These are phyloP conservation scores for Saccharum officinarum DNA, from an alignment of 176 grass and related monocot genomes.

Conservation along the genomic window DNA sequence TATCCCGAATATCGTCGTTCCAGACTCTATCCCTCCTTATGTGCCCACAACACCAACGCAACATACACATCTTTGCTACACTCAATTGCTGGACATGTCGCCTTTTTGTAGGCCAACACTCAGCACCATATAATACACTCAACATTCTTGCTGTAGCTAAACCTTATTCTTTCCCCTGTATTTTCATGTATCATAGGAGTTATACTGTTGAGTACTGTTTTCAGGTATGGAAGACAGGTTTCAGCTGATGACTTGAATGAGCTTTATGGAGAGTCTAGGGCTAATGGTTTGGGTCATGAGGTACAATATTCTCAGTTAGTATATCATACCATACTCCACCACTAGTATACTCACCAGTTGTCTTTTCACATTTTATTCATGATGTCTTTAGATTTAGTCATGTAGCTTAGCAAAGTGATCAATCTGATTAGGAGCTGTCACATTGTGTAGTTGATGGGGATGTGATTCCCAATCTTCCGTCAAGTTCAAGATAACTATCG, in stretches of 20 bases:
- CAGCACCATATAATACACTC: no score
- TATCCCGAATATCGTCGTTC: no score
- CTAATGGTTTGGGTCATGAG: slow-evolving; percentile 85
- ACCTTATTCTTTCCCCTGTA: background rate
- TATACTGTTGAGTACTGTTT: slow-evolving; percentile 30
- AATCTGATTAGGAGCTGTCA: background rate
- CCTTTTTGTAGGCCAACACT: no score
- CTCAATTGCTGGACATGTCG: no score
- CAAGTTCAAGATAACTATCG: no score
- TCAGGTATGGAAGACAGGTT: slow-evolving; percentile 75
- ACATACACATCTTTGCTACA: no score
- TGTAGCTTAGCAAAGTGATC: background rate
- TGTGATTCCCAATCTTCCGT: no score
- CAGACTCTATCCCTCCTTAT: no score
- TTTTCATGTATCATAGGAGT: background rate
- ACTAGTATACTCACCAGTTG: background rate
- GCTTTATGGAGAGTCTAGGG: slow-evolving; percentile 73
- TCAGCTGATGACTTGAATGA: slow-evolving; percentile 70
- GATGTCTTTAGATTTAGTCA: background rate
- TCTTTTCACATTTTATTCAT: background rate
- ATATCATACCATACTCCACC: background rate
- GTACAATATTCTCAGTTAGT: slow-evolving; percentile 36
- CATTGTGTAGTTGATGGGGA: background rate
- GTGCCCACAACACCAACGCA: no score
- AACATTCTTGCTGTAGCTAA: no score